These are phyloP conservation scores for Coemansia sp. DNA, from an alignment of 192 early-diverging fungal genomes.

Conservation along the genomic window DNA sequence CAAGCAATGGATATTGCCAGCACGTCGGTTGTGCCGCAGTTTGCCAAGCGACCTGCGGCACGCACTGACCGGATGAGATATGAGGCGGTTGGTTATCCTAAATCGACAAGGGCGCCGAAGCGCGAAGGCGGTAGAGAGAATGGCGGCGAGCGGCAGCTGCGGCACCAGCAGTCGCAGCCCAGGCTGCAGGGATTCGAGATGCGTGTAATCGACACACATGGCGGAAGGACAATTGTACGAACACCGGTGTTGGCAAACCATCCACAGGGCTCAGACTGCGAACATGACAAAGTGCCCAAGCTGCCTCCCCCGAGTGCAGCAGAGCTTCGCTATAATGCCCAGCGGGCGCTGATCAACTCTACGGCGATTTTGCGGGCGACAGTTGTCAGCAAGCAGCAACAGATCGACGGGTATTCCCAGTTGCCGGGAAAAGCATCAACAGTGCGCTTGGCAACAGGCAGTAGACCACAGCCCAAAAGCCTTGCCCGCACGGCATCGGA, in stretches of 20 bases:
- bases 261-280: slow-evolving; percentile 1
- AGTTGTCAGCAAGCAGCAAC: slow-evolving; percentile 1
- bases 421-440: slow-evolving; percentile 2
- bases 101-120: slow-evolving; percentile 22
- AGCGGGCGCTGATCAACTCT: slow-evolving; percentile 42
- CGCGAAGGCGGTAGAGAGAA: not conserved
- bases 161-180: slow-evolving; percentile 18
- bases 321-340: slow-evolving; percentile 46
- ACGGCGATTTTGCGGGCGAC: slow-evolving; percentile 28
- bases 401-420: not conserved
- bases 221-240: slow-evolving; percentile 28
- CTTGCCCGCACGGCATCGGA: slow-evolving; percentile 11
- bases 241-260: slow-evolving; percentile 28
- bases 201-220: slow-evolving; percentile 46
- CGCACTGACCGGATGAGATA: slow-evolving; percentile 22
- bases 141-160: not conserved
- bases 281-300: slow-evolving; percentile 10
- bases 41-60: slow-evolving; percentile 15
- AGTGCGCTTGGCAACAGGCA: slow-evolving; percentile 3
- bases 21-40: slow-evolving; percentile 12
- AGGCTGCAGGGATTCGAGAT: slow-evolving; percentile 44
- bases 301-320: slow-evolving; percentile 42
- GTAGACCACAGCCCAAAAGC: slow-evolving; percentile 4
- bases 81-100: slow-evolving; percentile 38
- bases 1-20: slow-evolving; percentile 7